These are phyloP conservation scores for Aspergillus eucalypticola DNA, from an alignment of 2,329 filamentous ascomycete species.

Conservation along the genomic window DNA sequence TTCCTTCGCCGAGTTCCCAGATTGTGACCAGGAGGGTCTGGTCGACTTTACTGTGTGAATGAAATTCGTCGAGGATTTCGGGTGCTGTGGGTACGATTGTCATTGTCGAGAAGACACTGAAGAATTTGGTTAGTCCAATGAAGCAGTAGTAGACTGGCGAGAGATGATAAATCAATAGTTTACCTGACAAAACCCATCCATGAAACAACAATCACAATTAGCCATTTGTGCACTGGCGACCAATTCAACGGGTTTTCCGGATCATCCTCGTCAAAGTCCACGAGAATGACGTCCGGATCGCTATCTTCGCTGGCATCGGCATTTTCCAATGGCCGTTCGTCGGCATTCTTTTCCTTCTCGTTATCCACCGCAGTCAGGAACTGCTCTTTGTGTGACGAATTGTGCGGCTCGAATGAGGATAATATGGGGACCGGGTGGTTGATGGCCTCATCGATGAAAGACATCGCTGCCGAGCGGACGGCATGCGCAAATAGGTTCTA, in stretches of 20 bases:
- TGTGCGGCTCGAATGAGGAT: neutral
- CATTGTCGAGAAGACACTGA: neutral
- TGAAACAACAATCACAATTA: conserved; percentile 17
- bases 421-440: neutral
- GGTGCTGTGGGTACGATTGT: neutral
- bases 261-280: conserved; percentile 17
- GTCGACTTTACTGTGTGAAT: conserved; percentile 15
- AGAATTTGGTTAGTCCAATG: neutral
- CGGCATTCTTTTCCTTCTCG: conserved; percentile 8
- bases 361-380: neutral
- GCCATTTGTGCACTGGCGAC: conserved; percentile 20
- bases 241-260: conserved; percentile 20
- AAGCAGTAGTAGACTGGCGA: neutral
- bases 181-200: conserved; percentile 17
- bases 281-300: conserved; percentile 14
- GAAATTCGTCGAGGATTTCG: neutral
- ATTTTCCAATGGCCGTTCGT: conserved; percentile 14
- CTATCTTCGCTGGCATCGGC: conserved; percentile 8
- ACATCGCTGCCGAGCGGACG: neutral
- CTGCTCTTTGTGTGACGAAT: neutral
- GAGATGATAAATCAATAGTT: neutral
- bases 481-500: neutral
- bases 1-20: conserved; percentile 52
- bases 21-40: conserved; percentile 48
- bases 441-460: neutral